Conservation (phyloP, 768 basidiomycete species). For the Asterophora lycoperdoides region DNA sequence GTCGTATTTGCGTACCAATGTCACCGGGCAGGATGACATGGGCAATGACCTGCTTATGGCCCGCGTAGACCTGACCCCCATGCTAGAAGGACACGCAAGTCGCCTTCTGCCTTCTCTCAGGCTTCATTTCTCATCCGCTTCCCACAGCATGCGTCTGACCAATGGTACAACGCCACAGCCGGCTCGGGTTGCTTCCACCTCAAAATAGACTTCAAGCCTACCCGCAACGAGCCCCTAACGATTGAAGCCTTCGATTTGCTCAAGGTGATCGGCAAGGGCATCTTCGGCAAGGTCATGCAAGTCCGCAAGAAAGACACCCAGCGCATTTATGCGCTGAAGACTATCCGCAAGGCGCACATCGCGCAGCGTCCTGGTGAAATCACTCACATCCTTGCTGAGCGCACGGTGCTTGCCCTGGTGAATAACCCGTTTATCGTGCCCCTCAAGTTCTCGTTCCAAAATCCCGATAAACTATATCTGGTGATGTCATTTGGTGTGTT, state of each 20-base stretch:
- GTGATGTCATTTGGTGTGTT: conserved; percentile 90
- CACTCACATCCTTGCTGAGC: conserved; percentile 95
- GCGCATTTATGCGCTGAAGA: conserved; percentile 97
- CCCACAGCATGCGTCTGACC: conserved; percentile 74
- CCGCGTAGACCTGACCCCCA: conserved; percentile 85
- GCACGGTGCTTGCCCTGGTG: conserved; percentile 94
- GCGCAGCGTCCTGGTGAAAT: conserved; percentile 96
- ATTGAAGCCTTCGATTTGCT: conserved; percentile 96
- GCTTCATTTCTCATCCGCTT: conserved; percentile 4
- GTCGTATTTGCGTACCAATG: conserved; percentile 83
- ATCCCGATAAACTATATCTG: conserved; percentile 93
- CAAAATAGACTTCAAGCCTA: conserved; percentile 91
- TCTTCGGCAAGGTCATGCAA: conserved; percentile 99
- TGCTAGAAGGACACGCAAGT: conserved; percentile 72
- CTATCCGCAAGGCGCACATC: conserved; percentile 97
- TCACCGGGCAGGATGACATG: conserved; percentile 86
- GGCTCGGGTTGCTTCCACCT: conserved; percentile 92
- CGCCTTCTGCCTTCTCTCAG: conserved; percentile 1
- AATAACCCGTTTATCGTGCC: conserved; percentile 99
- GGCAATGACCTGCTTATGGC: conserved; percentile 94
- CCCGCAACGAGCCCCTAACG: conserved; percentile 77
- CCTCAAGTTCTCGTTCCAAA: conserved; percentile 98
- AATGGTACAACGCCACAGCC: conserved; percentile 82
- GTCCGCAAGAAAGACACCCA: conserved; percentile 98
- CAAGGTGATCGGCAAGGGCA: conserved; percentile 97